Evolutionary conservation across 495 filamentous ascomycete genomes (phyloP), one percentile per base, ranked within the genome.

Genomic region (Beverwykella pulmonaria): DNA sequence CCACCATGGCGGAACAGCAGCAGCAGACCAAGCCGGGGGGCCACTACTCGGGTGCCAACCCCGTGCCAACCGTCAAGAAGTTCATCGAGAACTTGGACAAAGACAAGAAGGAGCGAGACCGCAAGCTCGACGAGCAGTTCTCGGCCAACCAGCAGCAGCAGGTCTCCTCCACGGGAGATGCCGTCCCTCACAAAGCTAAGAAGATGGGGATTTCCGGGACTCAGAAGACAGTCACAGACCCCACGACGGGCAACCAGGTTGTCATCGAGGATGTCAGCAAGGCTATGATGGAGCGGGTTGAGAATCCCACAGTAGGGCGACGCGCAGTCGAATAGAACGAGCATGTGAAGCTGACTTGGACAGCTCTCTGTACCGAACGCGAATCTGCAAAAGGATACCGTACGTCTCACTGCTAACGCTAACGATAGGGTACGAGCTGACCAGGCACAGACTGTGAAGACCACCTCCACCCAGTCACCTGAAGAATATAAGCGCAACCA

Each of bases 341-440:
- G 39, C 12, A 19, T 17, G 20, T 9, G 22, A 46, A 1, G 22
- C 29, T 52, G 41, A 58, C 32, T 22, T 12, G 20, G 44, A 39
- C 70, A 92, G 88, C 73, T 97, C 9, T 90, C 88, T n/a, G 86
- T 95, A 10, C 90, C 90, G 10, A 98, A 96, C 79, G 88, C 89
- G n/a, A 95, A 96, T 72, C 75, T 97, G 17, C 84, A 85, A 60
- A 90, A 88, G 73, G 79, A 86, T 5, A 89, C 92, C 19, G 83
- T 86, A 63, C 75, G 82, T 59, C 32, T 17, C n/a, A 20, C 53
- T 22, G 29, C 32, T 20, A 76, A 52, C 26, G 44, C 17, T 12
- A 2, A n/a, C 44, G 7, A 22, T 56, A 10, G 53, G 25, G n/a
- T 1, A 26, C 26, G 22, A 30, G 41, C 67, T 79, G 48, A 82